These are phyloP conservation scores for Salpingoeca rosetta DNA, from an alignment of 78 protist species.

Conservation along the genomic window DNA sequence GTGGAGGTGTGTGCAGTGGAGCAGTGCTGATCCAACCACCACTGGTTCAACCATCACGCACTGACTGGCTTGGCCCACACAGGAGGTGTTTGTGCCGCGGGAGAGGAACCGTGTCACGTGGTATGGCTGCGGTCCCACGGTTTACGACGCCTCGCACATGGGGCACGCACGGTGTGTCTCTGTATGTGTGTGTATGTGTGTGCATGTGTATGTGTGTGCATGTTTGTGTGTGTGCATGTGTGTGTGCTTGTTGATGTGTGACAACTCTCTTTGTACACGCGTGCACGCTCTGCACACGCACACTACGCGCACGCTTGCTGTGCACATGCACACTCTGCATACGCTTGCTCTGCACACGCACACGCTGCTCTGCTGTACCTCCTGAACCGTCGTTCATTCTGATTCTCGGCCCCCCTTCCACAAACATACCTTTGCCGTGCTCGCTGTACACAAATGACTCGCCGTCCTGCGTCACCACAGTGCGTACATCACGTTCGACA, in stretches of 20 bases:
- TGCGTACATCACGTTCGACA: slow-evolving; percentile 84
- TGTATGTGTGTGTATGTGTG: neutral
- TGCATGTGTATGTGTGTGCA: neutral
- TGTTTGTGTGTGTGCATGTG: neutral
- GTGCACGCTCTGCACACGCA: neutral
- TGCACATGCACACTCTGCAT: neutral
- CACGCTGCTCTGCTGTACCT: no score
- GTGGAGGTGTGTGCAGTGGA: neutral
- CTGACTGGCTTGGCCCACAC: neutral
- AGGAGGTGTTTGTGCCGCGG: slow-evolving; percentile 24
- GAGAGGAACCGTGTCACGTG: slow-evolving; percentile 34
- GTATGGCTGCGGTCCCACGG: slow-evolving; percentile 99
- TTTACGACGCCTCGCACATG: slow-evolving; percentile 91
- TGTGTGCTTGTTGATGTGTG: no score
- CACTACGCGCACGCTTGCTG: neutral
- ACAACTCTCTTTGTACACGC: neutral
- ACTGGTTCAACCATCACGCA: neutral
- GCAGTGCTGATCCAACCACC: neutral
- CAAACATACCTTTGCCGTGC: neutral
- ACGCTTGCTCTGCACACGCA: no score
- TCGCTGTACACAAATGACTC: no score
- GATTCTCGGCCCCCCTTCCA: no score
- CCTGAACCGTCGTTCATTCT: no score
- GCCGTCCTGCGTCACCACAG: slow-evolving; percentile 29
- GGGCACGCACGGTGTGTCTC: slow-evolving; percentile 81